Conservation (phyloP, 1,284 basidiomycete species). For the Rhodotorula sp. region DNA sequence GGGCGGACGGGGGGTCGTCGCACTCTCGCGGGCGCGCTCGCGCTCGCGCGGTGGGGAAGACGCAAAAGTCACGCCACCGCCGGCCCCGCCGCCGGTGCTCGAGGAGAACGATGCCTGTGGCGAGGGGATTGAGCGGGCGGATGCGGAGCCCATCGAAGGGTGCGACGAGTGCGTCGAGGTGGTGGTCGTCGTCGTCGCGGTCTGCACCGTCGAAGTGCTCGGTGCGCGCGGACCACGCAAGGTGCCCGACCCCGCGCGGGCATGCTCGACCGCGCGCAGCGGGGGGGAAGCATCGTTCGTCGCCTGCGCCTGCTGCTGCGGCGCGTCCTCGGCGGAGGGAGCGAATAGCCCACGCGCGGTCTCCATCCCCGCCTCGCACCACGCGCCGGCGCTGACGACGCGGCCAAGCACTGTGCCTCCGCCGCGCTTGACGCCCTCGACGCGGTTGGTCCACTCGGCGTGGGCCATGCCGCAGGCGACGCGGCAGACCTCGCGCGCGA, state of each 20-base stretch:
- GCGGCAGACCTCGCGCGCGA: constrained; percentile 18
- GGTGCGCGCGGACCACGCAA: constrained; percentile 13
- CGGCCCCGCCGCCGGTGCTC: background rate
- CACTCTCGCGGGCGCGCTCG: background rate
- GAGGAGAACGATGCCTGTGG: background rate
- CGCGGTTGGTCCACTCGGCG: constrained; percentile 21
- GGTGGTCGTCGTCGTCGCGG: background rate
- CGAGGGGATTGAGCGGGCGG: background rate
- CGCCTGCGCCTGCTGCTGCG: background rate
- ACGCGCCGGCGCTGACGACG: constrained; percentile 16
- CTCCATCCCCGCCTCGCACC: constrained; percentile 25
- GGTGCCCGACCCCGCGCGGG: too few species aligned
- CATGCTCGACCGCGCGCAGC: background rate
- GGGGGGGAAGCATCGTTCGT: background rate
- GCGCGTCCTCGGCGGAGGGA: background rate
- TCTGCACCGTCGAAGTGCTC: constrained; percentile 1
- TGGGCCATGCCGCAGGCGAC: constrained; percentile 16
- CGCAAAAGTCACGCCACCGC: background rate
- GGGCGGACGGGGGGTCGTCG: too few species aligned
- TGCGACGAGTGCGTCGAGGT: background rate
- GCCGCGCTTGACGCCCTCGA: constrained; percentile 25
- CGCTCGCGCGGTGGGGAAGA: background rate
- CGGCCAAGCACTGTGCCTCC: constrained; percentile 20
- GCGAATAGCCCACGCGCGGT: background rate
- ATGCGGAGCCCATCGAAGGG: background rate